Base-by-base conservation (phyloP, 2,329 filamentous ascomycete genomes). In the Thermomyces lanuginosus region DNA sequence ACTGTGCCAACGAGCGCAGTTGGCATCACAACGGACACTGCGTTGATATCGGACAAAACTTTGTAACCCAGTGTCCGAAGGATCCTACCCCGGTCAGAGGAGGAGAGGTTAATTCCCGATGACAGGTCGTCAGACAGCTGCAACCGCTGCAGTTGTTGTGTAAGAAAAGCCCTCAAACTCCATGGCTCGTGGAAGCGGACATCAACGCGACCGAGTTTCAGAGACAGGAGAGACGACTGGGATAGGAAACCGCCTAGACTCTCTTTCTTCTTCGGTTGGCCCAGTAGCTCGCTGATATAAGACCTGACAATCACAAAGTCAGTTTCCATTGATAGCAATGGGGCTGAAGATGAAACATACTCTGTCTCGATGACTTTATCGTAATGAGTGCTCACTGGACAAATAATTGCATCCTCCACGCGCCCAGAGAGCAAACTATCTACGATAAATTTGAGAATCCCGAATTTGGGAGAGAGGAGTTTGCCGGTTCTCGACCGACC, bases 331-430 rank as follows among this genome's bases (percentile, higher is more conserved):
- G 15, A 22, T 19, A 15, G 6, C 6, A 18, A n/a, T n/a, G n/a
- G n/a, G 15, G 21, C 11, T 21, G 15, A 18, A n/a, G 15, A 9
- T 8, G 2, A 17, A 8, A 29, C 55, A 35, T 48, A 61, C 52
- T 92, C 83, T 1, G 91, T 92, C 52, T 98, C 89, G 33, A 98
- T 91, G 30, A 98, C 89, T 48, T 95, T 98, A 61, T 98, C 89
- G 47, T 98, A 98, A 48, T 98, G 89, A 1, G 84, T 93, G 50
- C 80, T 91, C 23, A 98, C 89, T 0, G 89, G 89, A 41, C 86
- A 92, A 27, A 98, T 82, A 21, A 93, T 79, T 16, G 82, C 76
- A 51, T 98, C 89, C 24, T 91, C 64, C 0, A 92, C 83, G 5
- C 84, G 69, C 1, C 84, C 83, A 0, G 81, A 91, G 4, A 93